Evolutionary conservation across 257 asterid genomes (phyloP).

Genomic region (Rehmannia glutinosa): DNA sequence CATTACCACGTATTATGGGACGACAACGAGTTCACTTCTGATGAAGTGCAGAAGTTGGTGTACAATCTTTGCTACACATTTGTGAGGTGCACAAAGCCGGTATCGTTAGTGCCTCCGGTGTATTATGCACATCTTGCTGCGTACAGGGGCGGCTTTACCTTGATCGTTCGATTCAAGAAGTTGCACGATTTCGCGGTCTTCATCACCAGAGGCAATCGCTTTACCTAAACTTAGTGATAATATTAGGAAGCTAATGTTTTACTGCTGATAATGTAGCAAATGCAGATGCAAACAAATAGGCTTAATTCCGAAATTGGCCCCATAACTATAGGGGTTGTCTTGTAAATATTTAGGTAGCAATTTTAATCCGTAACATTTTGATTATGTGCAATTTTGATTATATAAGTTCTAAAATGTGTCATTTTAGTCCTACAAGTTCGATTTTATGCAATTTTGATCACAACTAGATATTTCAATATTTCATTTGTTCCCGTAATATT

Average conservation of each 20-base stretch:
- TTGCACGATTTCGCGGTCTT: constrained; percentile 44
- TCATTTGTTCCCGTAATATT: no score
- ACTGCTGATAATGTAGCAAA: constrained; percentile 64
- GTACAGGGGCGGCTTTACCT: constrained; percentile 85
- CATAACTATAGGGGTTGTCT: no score
- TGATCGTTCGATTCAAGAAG: constrained; percentile 52
- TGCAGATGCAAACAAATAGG: no score
- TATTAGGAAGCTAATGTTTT: constrained; percentile 86
- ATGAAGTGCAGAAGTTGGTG: constrained; percentile 80
- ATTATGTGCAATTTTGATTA: no score
- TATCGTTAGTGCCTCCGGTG: constrained; percentile 92
- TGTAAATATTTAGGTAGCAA: no score
- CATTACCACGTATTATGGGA: constrained; percentile 93
- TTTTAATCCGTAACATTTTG: no score
- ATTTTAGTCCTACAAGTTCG: no score
- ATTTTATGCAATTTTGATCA: no score
- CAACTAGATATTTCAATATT: no score
- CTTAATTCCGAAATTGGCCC: no score
- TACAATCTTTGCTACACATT: constrained; percentile 93
- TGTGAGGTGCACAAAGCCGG: constrained; percentile 92
- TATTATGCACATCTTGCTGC: constrained; percentile 97
- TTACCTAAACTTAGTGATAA: constrained; percentile 81
- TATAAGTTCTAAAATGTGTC: no score
- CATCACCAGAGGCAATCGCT: constrained; percentile 59
- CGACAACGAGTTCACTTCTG: constrained; percentile 79